phyloP scores from a whole-genome alignment of 768 basidiomycete genomes.

The Cystobasidium onofrii region DNA sequence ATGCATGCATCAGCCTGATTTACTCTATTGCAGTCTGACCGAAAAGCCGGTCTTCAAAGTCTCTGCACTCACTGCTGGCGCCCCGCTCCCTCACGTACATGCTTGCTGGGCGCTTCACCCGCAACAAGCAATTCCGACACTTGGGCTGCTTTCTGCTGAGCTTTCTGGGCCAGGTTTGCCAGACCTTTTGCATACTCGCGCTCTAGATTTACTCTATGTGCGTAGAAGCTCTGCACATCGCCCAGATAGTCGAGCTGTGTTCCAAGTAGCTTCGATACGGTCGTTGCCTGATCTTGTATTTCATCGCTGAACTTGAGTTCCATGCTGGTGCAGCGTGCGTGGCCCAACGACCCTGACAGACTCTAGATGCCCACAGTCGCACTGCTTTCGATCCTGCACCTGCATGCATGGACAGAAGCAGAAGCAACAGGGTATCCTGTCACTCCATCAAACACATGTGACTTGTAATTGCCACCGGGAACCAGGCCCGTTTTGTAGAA shows the following conservation, averaged over 20 bases:
- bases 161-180: conserved; percentile 14
- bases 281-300: conserved; percentile 11
- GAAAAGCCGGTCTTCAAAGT: neutral
- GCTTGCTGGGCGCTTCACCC: conserved; percentile 24
- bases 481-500: too few relatives aligned
- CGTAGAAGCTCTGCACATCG: conserved; percentile 23
- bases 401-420: too few relatives aligned
- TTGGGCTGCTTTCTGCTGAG: conserved; percentile 19
- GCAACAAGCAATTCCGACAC: conserved; percentile 5
- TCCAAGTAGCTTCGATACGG: conserved; percentile 7
- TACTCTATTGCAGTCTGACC: too few relatives aligned
- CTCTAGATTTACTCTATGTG: conserved; percentile 1
- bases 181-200: conserved; percentile 23
- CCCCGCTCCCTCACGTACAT: conserved; percentile 19
- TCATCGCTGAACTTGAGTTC: conserved; percentile 1
- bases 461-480: too few relatives aligned
- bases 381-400: too few relatives aligned
- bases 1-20: neutral
- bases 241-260: conserved; percentile 20
- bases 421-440: too few relatives aligned
- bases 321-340: neutral
- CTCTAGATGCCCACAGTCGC: too few relatives aligned
- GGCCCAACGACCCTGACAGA: neutral
- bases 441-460: too few relatives aligned
- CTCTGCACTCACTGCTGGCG: conserved; percentile 12